Evolutionary conservation across 345 rosid species (phyloP), one percentile per base, ranked within the genome.

Genomic region (Gossypium stocksii): DNA sequence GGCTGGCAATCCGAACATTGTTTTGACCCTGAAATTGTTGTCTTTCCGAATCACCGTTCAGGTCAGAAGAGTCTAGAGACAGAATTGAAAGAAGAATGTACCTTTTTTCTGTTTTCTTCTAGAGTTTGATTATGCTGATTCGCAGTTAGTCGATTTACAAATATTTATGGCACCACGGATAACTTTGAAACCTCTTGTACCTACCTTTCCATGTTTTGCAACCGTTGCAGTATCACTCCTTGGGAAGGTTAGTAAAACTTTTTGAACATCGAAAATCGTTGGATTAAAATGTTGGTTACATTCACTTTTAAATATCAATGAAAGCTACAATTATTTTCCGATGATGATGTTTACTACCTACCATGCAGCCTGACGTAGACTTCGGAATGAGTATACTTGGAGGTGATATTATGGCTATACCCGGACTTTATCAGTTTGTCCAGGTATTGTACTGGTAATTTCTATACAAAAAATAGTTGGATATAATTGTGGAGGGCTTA

Each of bases 361-460:
- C 74, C 43, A 34, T 79, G 78, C 89, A 91, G 97, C 97, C 97
- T 17, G 86, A 87, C 54, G 86, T 89, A 59, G 97, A 89, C 78
- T 91, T 91, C 63, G 97, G 97, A 82, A 69, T 89, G 67, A 83
- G 83, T 76, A 75, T 91, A 71, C 86, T 87, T 41, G 97, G 97
- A 76, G 97, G 92, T 38, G 97, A 91, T 83, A 71, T 91, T 73
- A 91, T 91, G 94, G 89, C 97, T 54, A 89, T 91, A 78, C 94
- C 94, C 1, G 92, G 91, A 69, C 88, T 91, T 71, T 89, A 89
- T 85, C 89, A 82, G 66, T 85, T 84, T 75, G 87, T 91, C 88
- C 97, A 91, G 97, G 97, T 91, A 88, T 86, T 87, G 48, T 75
- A 81, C 84, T 79, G 86, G 81, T 83, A 78, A 82, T 79, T 80